Evolutionary conservation across 192 early-diverging fungal genomes (phyloP), one percentile per base, ranked within the genome.

Genomic region (Linnemannia hyalina): DNA sequence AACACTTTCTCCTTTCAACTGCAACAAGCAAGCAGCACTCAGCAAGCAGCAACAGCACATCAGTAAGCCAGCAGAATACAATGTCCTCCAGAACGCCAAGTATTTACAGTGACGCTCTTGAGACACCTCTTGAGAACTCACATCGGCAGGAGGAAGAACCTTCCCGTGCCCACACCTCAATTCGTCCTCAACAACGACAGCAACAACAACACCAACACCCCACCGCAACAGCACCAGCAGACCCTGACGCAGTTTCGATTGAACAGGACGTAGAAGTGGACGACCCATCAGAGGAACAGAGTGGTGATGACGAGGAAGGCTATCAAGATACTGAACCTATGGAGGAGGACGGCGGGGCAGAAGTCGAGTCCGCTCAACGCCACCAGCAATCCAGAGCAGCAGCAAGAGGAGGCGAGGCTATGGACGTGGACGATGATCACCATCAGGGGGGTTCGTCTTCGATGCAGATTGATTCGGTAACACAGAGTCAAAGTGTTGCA

Each of bases 71-170:
- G 15, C 7, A 38, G 13, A 40, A 40, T 6, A 54, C 16, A 68
- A 76, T 71, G 69, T n/a, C 69, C 2, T 77, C 83, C 40, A 75
- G 78, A 74, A 65, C 76, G 22, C 83, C 78, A 73, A 85, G 83
- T 52, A 74, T 85, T 7, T 85, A 85, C 29, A 80, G 74, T 38
- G 83, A 85, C 35, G 83, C 83, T 32, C 78, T 80, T 36, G 83
- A 85, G 9, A 83, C 63, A 13, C 78, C 70, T 46, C 72, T 13
- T 41, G 65, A 68, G 2, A 77, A 85, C 20, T 22, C 54, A 22
- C 69, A 70, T 16, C 69, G 26, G 10, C 29, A 65, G 0, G 55
- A 60, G 29, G 60, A 65, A 23, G 60, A 65, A 3, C 60, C 29
- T 10, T 65, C 60, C 26, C 29, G 60, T 32, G 11, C 60, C 26